Evolutionary conservation across 768 basidiomycete genomes (phyloP), one percentile per base, ranked within the genome.

Genomic region (Psilocybe azurescens): DNA sequence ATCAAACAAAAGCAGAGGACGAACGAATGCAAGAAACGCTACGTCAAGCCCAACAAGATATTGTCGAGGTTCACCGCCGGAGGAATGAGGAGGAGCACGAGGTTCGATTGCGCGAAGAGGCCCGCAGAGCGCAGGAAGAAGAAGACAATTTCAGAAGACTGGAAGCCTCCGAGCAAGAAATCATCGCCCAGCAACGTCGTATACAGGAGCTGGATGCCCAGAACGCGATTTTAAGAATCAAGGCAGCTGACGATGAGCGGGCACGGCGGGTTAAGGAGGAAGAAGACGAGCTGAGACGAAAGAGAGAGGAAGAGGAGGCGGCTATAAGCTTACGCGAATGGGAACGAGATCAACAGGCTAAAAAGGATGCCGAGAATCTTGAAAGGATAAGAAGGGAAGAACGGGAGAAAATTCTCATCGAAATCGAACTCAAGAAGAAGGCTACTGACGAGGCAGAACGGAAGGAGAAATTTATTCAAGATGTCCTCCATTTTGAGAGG

Each of bases 1-100:
- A 59, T 11, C 63, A 67, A n/a, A 56, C 59, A 13, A 32, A 52
- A 24, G 53, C 60, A 30, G 38, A 50, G 30, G 53, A 50, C 16
- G 29, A n/a, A 4, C 32, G 32, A 7, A 56, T 44, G 41, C 58
- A 56, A 14, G 62, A 59, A 5, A 32, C 6, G 4, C 30, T 51
- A 1, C 46, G 5, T 13, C 47, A 32, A 16, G 54, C 56, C 3
- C 46, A 57, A 18, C n/a, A 9, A 1, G 56, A 57, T 1, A 49
- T 36, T 1, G 18, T 16, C 39, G 30, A 57, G 10, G 30, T 53
- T 7, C 44, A 18, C 41, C 20, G 4, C n/a, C 16, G 5, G 16
- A 13, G 30, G 16, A 11, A 13, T 18, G 52, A 6, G 5, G 32
- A 53, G 33, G 52, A 53, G 18, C 5, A n/a, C 16, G 33, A 33